These are phyloP conservation scores for Citrus sp. DNA, from an alignment of 345 rosid genomes.

Conservation along the genomic window DNA sequence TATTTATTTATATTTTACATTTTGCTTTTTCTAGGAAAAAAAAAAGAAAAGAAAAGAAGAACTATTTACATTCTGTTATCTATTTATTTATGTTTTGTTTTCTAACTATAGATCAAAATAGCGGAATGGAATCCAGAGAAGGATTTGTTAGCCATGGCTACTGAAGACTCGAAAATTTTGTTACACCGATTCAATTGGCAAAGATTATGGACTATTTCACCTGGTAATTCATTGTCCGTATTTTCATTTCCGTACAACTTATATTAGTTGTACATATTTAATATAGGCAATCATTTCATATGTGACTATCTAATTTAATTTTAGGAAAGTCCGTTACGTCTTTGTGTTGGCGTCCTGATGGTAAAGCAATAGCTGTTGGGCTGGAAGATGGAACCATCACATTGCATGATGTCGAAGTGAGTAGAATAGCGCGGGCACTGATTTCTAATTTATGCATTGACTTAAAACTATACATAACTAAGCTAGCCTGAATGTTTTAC, in stretches of 20 bases:
- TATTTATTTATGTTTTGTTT: background rate
- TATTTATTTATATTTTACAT: background rate
- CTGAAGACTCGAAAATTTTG: constrained; percentile 66
- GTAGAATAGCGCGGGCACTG: constrained; percentile 13
- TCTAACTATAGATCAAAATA: constrained; percentile 44
- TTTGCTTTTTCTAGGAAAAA: background rate
- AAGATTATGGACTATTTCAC: constrained; percentile 79
- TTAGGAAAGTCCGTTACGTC: constrained; percentile 63
- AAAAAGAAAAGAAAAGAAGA: background rate
- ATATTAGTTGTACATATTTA: background rate
- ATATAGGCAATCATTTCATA: background rate
- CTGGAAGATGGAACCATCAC: constrained; percentile 82
- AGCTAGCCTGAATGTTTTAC: background rate
- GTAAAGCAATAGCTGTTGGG: constrained; percentile 83
- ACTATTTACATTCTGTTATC: background rate
- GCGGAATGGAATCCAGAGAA: constrained; percentile 88
- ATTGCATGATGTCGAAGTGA: constrained; percentile 82
- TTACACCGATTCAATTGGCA: constrained; percentile 90
- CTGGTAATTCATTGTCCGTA: constrained; percentile 36
- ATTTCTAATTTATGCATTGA: no score
- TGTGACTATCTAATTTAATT: background rate
- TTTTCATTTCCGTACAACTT: background rate
- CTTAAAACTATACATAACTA: background rate
- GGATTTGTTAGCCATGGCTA: constrained; percentile 85
- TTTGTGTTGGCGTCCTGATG: constrained; percentile 89